phyloP scores from a whole-genome alignment of 768 basidiomycete species.

The Austroboletus festivus region DNA sequence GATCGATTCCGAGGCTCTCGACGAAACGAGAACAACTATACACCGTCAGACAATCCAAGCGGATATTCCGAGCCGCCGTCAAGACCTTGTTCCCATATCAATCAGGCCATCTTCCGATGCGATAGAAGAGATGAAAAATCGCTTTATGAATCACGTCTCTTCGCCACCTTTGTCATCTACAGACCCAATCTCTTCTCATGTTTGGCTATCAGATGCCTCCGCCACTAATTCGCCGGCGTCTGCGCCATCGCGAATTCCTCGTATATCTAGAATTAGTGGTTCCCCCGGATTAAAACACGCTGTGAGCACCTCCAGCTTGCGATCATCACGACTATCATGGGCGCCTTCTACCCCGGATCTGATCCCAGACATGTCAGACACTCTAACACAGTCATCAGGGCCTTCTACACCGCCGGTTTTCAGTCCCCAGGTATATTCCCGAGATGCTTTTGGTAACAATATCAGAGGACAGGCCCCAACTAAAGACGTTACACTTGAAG shows the following conservation, averaged over 20 bases:
- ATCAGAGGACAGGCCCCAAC: conserved; percentile 5
- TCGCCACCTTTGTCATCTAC: conserved; percentile 25
- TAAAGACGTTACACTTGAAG: conserved; percentile 7
- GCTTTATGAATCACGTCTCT: conserved; percentile 41
- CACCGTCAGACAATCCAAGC: conserved; percentile 7
- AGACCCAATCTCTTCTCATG: conserved; percentile 18
- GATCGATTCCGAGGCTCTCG: conserved; percentile 2
- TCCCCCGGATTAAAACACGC: conserved; percentile 28
- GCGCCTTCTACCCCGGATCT: conserved; percentile 57
- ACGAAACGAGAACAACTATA: conserved; percentile 12
- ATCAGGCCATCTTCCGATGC: conserved; percentile 44
- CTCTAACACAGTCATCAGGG: conserved; percentile 51
- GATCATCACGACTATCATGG: conserved; percentile 29
- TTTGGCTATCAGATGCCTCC: conserved; percentile 10
- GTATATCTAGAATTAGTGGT: conserved; percentile 19
- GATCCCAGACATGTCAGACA: conserved; percentile 58
- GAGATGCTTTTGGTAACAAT: conserved; percentile 10
- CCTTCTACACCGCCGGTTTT: conserved; percentile 49
- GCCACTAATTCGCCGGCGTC: conserved; percentile 5
- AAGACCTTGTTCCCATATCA: conserved; percentile 6
- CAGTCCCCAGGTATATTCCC: conserved; percentile 29
- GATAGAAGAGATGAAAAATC: conserved; percentile 61
- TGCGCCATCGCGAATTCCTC: conserved; percentile 30
- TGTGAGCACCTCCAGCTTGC: conserved; percentile 27
- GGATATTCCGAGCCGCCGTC: conserved; percentile 13